Evolutionary conservation across 768 basidiomycete species (phyloP).

Genomic region (Coprinopsis sp.): DNA sequence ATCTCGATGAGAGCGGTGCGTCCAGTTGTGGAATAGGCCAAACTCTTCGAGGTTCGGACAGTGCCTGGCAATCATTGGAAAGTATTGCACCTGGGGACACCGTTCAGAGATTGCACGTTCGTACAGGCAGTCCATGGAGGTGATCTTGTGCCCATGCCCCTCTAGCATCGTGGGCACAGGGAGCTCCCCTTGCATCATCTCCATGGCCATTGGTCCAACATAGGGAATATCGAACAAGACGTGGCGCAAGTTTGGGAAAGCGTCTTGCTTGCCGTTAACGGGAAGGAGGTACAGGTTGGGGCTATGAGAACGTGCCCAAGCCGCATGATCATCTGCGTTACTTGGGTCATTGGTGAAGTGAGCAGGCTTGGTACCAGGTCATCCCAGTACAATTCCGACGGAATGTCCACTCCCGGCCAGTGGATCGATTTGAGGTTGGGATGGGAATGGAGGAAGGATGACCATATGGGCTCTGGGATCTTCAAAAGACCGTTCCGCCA

Average conservation of each 20-base stretch:
- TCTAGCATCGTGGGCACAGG: neutral
- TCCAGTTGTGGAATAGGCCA: conserved; percentile 1
- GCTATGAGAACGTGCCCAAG: neutral
- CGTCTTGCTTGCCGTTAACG: neutral
- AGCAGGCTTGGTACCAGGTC: neutral
- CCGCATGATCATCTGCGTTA: neutral
- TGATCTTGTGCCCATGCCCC: conserved; percentile 4
- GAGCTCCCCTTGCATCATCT: neutral
- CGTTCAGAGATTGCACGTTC: neutral
- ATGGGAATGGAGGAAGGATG: neutral
- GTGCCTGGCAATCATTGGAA: conserved; percentile 1
- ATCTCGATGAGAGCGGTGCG: no score
- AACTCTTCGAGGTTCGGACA: conserved; percentile 1
- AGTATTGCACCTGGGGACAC: neutral
- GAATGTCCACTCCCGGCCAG: neutral
- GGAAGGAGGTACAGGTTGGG: neutral
- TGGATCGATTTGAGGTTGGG: conserved; percentile 1
- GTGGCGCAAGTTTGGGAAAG: neutral
- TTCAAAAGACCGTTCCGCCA: neutral
- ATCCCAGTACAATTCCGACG: neutral
- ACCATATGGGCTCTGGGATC: neutral
- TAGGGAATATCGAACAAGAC: neutral
- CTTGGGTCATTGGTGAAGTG: neutral
- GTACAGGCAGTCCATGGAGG: neutral
- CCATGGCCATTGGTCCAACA: conserved; percentile 3